A percentile compares a stretch with the other conserved stretches of the same genome.
Conservation (phyloP, 805 yeast genomes). For the Wickerhamomyces canadensis region DNA sequence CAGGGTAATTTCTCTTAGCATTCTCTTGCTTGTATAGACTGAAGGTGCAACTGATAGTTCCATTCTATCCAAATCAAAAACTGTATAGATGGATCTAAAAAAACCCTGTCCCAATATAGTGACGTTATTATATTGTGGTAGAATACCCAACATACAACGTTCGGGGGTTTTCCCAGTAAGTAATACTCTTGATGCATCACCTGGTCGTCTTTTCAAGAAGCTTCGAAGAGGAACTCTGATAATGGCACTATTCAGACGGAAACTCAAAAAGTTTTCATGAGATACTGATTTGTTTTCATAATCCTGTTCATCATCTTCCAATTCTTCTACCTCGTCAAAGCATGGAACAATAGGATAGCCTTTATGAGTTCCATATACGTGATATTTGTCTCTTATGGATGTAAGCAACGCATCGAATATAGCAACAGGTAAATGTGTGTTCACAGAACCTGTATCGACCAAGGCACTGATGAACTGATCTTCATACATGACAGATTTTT, state of each 20-base stretch:
- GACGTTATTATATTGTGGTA: constrained; percentile 2
- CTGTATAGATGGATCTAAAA: constrained; percentile 16
- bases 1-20: constrained; percentile 6
- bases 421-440: constrained; percentile 15
- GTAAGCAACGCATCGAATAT: constrained; percentile 6
- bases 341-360: constrained; percentile 4
- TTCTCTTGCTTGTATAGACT: constrained; percentile 5
- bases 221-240: neutral
- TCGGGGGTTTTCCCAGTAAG: constrained; percentile 1
- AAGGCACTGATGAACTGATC: constrained; percentile 8
- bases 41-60: constrained; percentile 21
- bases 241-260: neutral
- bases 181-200: neutral
- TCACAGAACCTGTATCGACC: constrained; percentile 19
- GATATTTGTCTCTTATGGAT: neutral
- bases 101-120: constrained; percentile 19
- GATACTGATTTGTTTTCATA: neutral
- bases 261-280: neutral
- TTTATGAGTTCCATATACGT: neutral
- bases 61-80: constrained; percentile 21
- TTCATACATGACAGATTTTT: constrained; percentile 1
- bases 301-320: neutral
- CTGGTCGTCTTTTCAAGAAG: neutral
- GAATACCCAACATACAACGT: constrained; percentile 13
- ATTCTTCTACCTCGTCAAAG: neutral